These are phyloP conservation scores for Trifolium fragiferum DNA, from an alignment of 306 rosid species.

Conservation along the genomic window DNA sequence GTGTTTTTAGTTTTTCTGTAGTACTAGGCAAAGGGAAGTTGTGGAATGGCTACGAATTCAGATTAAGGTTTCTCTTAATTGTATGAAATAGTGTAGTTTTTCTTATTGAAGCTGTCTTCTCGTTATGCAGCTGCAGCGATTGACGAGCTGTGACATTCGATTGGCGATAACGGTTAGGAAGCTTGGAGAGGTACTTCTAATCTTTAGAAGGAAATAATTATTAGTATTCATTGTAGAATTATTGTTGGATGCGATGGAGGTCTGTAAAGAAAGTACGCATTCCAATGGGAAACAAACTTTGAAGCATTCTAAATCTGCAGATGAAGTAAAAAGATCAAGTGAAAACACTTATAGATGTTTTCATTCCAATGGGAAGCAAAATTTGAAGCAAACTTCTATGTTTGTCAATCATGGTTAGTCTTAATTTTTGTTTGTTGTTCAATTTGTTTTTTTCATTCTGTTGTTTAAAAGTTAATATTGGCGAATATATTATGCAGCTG, in stretches of 20 bases:
- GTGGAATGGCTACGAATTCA: not conserved
- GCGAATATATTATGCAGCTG: slow-evolving; percentile 62
- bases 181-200: slow-evolving; percentile 46
- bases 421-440: not conserved
- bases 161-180: slow-evolving; percentile 37
- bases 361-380: slow-evolving; percentile 50
- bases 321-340: slow-evolving; percentile 54
- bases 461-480: slow-evolving; percentile 32
- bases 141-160: slow-evolving; percentile 29
- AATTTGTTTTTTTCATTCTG: slow-evolving; percentile 6
- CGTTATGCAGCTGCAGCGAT: slow-evolving; percentile 29
- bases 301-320: slow-evolving; percentile 58
- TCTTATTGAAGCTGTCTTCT: slow-evolving; percentile 8
- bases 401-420: slow-evolving; percentile 83
- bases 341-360: slow-evolving; percentile 46
- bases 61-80: not conserved
- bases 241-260: slow-evolving; percentile 60
- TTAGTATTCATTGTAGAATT: slow-evolving; percentile 29
- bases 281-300: slow-evolving; percentile 57
- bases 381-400: slow-evolving; percentile 54
- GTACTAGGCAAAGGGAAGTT: too few species aligned
- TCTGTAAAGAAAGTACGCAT: slow-evolving; percentile 57
- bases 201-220: slow-evolving; percentile 39
- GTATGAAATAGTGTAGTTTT: not conserved
- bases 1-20: too few species aligned